phyloP scores from a whole-genome alignment of 2,329 filamentous ascomycete species.

The Sphaerulina populicola region DNA sequence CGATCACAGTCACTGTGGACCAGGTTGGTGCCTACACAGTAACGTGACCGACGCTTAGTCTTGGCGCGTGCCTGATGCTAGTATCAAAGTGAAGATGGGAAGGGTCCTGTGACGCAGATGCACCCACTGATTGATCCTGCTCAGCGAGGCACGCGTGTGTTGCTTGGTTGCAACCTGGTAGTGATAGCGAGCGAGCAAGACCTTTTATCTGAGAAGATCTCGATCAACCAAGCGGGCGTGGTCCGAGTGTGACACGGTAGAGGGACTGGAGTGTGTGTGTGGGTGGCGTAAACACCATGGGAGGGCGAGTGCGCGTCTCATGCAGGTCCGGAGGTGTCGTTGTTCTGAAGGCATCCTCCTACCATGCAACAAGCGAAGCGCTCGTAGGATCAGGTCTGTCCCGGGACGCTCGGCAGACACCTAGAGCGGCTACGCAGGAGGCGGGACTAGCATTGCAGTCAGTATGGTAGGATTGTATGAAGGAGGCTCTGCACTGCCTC shows the following conservation, averaged over 20 bases:
- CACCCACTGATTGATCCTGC: constrained; percentile 1
- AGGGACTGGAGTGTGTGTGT: neutral
- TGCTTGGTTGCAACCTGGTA: too few species aligned
- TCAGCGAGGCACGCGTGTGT: neutral
- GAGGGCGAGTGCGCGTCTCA: neutral
- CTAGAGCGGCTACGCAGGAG: too few species aligned
- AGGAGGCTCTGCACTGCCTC: too few species aligned
- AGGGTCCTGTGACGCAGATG: constrained; percentile 8
- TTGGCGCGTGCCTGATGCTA: constrained; percentile 8
- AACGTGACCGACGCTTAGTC: constrained; percentile 2
- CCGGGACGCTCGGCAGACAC: too few species aligned
- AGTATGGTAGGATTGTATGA: too few species aligned
- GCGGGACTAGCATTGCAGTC: too few species aligned
- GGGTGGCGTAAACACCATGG: constrained; percentile 2
- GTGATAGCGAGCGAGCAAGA: too few species aligned
- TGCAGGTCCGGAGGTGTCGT: constrained; percentile 6
- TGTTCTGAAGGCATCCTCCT: neutral
- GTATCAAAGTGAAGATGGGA: neutral
- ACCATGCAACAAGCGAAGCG: too few species aligned
- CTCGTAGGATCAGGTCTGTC: too few species aligned
- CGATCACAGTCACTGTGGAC: neutral
- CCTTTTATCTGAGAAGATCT: neutral
- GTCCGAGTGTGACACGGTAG: neutral
- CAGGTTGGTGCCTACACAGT: constrained; percentile 4
- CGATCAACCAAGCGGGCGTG: neutral